Evolutionary conservation across 139 green algal genomes (phyloP), one percentile per base, ranked within the genome.

Genomic region (Diplosphaera chodatii): DNA sequence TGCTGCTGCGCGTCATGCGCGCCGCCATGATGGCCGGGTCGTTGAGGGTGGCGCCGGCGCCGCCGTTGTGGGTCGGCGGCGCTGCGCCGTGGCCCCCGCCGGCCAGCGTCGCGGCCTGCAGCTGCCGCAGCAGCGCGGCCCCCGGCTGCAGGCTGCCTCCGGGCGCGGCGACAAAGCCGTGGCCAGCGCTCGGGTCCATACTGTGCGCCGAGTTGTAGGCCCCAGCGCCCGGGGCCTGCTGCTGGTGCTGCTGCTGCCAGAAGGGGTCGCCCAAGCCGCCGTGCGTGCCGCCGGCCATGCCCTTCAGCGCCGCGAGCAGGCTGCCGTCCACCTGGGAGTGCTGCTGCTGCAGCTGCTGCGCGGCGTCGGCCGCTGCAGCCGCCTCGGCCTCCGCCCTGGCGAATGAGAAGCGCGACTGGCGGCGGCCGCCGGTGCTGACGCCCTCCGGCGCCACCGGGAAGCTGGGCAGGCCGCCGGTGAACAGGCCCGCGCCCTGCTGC

Each of bases 361-460:
- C 63, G 34, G 32, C 56, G 29, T 62, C 27, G 4, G 25, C 64
- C 10, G 29, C 63, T 20, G 55, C 66, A 29, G 32, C n/a, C n/a
- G n/a, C 77, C 67, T 67, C 74, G 48, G 82, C 71, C 56, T 74
- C 77, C 6, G n/a, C 62, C 25, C 82, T 69, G 20, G 78, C 78
- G 69, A 83, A 83, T 2, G 76, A 71, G 67, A 83, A 83, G 27
- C 78, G 64, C n/a, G 74, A 82, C 32, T 67, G 66, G 40, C 82
- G 67, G 55, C 77, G 73, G 3, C 63, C 40, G 29, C 56, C 55
- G 1, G 27, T 33, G 1, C 23, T 25, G 55, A 68, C n/a, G 13
- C 33, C 30, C 1, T 21, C 27, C 20, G 25, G 6, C 2, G 56
- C 23, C 55, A 31, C 23, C 29, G 32, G n/a, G 32, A 66, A 28